Conservation (phyloP, 75 land plant genomes). For the Adiantum capillusveneris region DNA sequence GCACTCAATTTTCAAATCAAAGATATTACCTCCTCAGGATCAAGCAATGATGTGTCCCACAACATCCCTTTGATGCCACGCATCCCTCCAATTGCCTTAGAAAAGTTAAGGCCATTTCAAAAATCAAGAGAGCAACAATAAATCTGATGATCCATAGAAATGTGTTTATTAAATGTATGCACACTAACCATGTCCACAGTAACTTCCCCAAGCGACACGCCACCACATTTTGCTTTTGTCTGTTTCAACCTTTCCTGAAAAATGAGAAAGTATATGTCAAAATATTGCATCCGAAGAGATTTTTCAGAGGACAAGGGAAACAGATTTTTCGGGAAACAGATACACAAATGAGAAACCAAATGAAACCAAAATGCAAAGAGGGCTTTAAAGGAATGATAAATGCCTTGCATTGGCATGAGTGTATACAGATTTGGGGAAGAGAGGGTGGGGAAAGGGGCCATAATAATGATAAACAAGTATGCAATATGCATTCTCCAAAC, state of each 20-base stretch:
- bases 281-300: neutral
- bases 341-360: too few relatives aligned
- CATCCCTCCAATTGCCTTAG: conserved; percentile 94
- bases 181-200: conserved; percentile 90
- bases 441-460: too few relatives aligned
- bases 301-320: too few relatives aligned
- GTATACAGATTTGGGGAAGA: too few relatives aligned
- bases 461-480: too few relatives aligned
- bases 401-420: neutral
- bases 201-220: conserved; percentile 71
- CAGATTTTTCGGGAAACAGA: too few relatives aligned
- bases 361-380: neutral
- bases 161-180: neutral
- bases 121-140: too few relatives aligned
- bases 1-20: too few relatives aligned
- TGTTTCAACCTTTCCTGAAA: conserved; percentile 79
- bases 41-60: conserved; percentile 96
- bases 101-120: neutral
- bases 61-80: conserved; percentile 93
- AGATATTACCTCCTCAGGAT: conserved; percentile 76
- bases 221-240: conserved; percentile 70
- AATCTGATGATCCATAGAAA: neutral
- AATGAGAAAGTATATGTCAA: neutral
- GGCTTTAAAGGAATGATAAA: neutral
- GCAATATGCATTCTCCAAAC: too few relatives aligned